A percentile compares a stretch with the other conserved stretches of the same genome.
phyloP scores from a whole-genome alignment of 345 rosid genomes.

The Acer saccharum region DNA sequence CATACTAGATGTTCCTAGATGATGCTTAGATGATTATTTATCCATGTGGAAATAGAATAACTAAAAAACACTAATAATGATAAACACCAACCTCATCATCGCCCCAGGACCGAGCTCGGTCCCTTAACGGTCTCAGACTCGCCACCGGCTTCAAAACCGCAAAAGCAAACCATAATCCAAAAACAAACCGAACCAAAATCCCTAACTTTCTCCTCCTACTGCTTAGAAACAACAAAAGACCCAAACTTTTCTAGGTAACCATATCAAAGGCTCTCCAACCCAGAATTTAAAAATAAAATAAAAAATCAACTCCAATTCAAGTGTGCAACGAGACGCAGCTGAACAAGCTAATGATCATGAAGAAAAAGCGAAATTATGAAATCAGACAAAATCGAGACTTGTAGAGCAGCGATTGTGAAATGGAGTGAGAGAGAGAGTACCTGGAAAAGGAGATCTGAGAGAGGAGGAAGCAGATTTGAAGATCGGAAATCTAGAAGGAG shows the following conservation, averaged over 20 bases:
- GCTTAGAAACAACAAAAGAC: constrained; percentile 25
- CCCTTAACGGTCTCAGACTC: constrained; percentile 83
- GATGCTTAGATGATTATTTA: no score
- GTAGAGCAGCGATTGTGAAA: no score
- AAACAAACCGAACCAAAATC: constrained; percentile 35
- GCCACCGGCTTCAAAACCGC: constrained; percentile 49
- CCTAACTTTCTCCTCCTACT: constrained; percentile 40
- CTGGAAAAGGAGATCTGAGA: no score
- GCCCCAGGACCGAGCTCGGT: constrained; percentile 86
- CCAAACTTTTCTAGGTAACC: constrained; percentile 39
- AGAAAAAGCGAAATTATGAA: no score
- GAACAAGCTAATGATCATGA: not conserved
- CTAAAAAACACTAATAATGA: not conserved
- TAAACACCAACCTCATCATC: constrained; percentile 77
- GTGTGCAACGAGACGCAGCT: constrained; percentile 13
- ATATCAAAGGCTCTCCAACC: constrained; percentile 30
- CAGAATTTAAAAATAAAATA: not conserved
- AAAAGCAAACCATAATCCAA: constrained; percentile 59
- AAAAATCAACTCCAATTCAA: constrained; percentile 27
- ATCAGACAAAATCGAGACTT: no score
- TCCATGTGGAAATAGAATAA: constrained; percentile 4
- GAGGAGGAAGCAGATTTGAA: no score
- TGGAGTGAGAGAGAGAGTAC: no score
- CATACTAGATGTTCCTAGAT: no score
- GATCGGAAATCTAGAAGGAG: no score